phyloP scores from a whole-genome alignment of 306 rosid genomes.

The Casuarina cunninghamiana region DNA sequence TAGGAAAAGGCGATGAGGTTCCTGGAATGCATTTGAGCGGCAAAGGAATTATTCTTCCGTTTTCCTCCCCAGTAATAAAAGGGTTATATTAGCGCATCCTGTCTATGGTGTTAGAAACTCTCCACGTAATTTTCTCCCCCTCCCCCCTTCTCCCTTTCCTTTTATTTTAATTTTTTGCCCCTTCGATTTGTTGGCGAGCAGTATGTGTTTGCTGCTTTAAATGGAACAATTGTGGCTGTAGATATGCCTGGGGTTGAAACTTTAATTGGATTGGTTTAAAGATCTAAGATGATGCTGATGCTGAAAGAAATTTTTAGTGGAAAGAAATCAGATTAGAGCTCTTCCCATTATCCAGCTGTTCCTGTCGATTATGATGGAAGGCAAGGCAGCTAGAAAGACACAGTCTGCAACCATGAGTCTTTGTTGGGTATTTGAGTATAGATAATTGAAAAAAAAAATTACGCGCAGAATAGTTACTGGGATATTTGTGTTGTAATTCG shows the following conservation, averaged over 20 bases:
- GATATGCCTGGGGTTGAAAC: slow-evolving; percentile 38
- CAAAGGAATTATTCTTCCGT: slow-evolving; percentile 46
- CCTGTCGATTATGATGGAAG: slow-evolving; percentile 30
- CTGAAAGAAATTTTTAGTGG: neutral
- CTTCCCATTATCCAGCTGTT: slow-evolving; percentile 14
- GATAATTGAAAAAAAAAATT: slow-evolving; percentile 13
- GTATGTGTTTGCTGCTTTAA: slow-evolving; percentile 34
- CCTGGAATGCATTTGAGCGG: slow-evolving; percentile 47
- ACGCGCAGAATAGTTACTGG: neutral
- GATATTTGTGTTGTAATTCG: neutral
- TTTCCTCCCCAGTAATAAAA: slow-evolving; percentile 10
- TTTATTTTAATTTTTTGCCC: slow-evolving; percentile 22
- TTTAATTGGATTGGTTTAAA: slow-evolving; percentile 19
- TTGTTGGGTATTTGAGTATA: slow-evolving; percentile 36
- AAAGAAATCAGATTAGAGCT: slow-evolving; percentile 12
- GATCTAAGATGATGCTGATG: neutral
- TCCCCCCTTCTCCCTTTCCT: neutral
- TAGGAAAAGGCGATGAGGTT: slow-evolving; percentile 60
- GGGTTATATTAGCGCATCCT: neutral
- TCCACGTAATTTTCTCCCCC: neutral
- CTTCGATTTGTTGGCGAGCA: neutral
- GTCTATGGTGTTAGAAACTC: slow-evolving; percentile 1
- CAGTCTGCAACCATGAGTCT: slow-evolving; percentile 23
- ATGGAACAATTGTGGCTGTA: slow-evolving; percentile 38
- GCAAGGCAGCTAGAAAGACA: slow-evolving; percentile 36